phyloP scores from a whole-genome alignment of 495 filamentous ascomycete genomes.

The Penicillium pulvis region DNA sequence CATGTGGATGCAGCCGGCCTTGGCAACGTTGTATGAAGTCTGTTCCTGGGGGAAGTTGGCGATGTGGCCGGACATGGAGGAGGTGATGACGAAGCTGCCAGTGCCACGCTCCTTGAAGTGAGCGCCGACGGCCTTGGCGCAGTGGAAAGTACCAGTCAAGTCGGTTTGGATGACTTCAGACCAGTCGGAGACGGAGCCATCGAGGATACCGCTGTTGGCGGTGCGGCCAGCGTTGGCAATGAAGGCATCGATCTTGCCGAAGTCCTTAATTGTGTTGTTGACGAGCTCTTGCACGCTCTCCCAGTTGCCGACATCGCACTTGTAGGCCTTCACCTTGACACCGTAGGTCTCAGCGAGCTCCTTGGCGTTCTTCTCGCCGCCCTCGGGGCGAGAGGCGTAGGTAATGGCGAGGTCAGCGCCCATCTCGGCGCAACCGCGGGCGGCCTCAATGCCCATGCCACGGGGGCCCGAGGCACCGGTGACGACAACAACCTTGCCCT shows the following conservation, averaged over 20 bases:
- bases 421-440: constrained; percentile 71
- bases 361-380: constrained; percentile 65
- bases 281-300: constrained; percentile 53
- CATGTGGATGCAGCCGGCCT: constrained; percentile 61
- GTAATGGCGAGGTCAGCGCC: constrained; percentile 70
- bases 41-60: constrained; percentile 80
- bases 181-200: constrained; percentile 66
- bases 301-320: constrained; percentile 56
- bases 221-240: constrained; percentile 71
- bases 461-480: constrained; percentile 69
- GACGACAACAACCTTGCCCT: constrained; percentile 72
- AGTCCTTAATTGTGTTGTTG: constrained; percentile 57
- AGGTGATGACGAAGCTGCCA: constrained; percentile 65
- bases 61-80: constrained; percentile 71
- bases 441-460: constrained; percentile 75
- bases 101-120: constrained; percentile 64
- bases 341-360: constrained; percentile 61
- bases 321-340: constrained; percentile 69
- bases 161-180: constrained; percentile 67
- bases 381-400: constrained; percentile 61
- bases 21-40: constrained; percentile 79
- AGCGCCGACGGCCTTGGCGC: constrained; percentile 64
- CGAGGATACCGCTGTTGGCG: constrained; percentile 61
- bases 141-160: constrained; percentile 67
- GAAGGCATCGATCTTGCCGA: constrained; percentile 67